Base-by-base conservation (phyloP, 1,284 basidiomycete genomes). In the Rhizopogon hawkerae region DNA sequence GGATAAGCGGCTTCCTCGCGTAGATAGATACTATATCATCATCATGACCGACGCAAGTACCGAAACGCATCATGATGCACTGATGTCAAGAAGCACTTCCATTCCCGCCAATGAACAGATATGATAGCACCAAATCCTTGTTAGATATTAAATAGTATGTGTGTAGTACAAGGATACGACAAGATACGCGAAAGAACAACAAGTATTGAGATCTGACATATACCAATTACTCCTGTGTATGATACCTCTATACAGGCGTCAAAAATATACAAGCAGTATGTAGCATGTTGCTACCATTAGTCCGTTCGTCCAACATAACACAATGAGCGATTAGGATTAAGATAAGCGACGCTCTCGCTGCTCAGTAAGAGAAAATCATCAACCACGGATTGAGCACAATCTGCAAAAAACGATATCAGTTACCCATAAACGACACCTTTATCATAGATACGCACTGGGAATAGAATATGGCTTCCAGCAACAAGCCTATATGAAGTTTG, bases 301-400 rank as follows among this genome's bases (percentile, higher is more conserved):
- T 42, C 41, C 16, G n/a, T 18, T n/a, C 11, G 1, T 1, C 6
- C 9, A 41, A 31, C 35, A 36, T 16, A 16, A 2, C 21, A 31
- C 16, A 29, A 42, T 13, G 14, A 6, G 10, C 24, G 14, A 11
- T 10, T 8, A 38, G 11, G 36, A 11, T 16, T 16, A 38, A 9
- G 39, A 26, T 14, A 9, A 29, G 24, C 4, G 1, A 18, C n/a
- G 3, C 26, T 26, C n/a, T 11, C 24, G 11, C 16, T 23, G 16
- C 16, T 72, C 56, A 74, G 60, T 74, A 74, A 9, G 71, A 72
- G 63, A 74, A 73, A 38, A 73, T 69, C 72, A 74, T 73, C 55
- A 74, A 58, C 69, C 71, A 75, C 6, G 73, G 73, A 66, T 75
- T 75, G 51, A 75, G 67, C 21, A 73, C 67, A 55, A 74, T 69